Conservation (phyloP, 1,284 basidiomycete genomes). For the Exobasidium cylindrosporum region DNA sequence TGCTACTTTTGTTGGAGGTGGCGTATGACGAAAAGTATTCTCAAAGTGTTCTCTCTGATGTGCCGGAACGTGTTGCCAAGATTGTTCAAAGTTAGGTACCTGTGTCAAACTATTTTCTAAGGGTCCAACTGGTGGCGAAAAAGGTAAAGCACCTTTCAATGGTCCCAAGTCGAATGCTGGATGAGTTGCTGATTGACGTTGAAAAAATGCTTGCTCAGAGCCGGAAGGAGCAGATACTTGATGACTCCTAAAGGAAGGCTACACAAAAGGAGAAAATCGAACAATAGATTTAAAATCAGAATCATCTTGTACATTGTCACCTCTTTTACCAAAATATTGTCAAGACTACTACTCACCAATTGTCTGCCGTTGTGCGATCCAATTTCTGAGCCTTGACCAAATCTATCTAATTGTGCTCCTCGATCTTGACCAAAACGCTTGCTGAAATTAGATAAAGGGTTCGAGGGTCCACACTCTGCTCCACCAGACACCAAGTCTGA, state of each 20-base stretch:
- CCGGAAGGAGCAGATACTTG: conserved; percentile 27
- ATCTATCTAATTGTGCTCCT: conserved; percentile 40
- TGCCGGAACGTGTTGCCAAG: background rate
- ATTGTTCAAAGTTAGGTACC: background rate
- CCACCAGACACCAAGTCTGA: conserved; percentile 49
- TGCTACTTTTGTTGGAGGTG: background rate
- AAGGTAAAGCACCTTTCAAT: conserved; percentile 20
- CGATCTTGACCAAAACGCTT: conserved; percentile 52
- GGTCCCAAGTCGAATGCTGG: conserved; percentile 16
- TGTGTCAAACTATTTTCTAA: background rate
- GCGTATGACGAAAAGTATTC: conserved; percentile 4
- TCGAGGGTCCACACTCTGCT: conserved; percentile 50
- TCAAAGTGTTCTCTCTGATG: conserved; percentile 16
- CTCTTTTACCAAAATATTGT: background rate
- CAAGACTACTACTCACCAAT: background rate
- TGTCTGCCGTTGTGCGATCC: conserved; percentile 8
- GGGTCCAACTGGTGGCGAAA: conserved; percentile 11
- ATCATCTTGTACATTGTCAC: background rate
- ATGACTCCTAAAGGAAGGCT: conserved; percentile 15
- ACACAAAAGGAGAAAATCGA: background rate
- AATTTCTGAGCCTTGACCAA: background rate
- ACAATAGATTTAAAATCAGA: conserved; percentile 1
- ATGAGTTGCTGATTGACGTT: conserved; percentile 8
- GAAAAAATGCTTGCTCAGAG: conserved; percentile 8
- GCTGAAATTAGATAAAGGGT: conserved; percentile 48